Base-by-base conservation (phyloP, 1,284 basidiomycete genomes). In the Albatrellus sp. region DNA sequence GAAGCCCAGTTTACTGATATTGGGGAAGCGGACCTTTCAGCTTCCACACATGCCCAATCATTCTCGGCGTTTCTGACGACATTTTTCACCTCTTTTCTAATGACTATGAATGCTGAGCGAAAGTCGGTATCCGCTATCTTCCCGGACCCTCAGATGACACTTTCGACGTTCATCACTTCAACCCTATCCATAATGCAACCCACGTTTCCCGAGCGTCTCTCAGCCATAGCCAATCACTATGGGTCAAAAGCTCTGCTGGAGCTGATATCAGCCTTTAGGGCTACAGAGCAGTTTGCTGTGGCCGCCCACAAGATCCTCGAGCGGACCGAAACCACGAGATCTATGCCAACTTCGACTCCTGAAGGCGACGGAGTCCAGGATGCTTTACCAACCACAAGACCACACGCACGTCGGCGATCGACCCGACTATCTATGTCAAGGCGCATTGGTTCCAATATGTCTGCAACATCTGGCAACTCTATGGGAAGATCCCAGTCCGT, bases 131-230 rank as follows among this genome's bases (percentile, higher is more conserved):
- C 85, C 1, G 70, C 77, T 36, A 89, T 96, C 53, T 91, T 91
- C 60, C 85, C 79, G 0, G 77, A 91, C 55, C 81, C 88, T 12
- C 68, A 75, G 44, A 60, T 66, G 14, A 85, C 87, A 0, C 69
- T 96, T 5, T 81, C 86, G 1, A 69, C 77, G 14, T 82, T 96
- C 56, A 79, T 94, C 49, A 80, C 82, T 20, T 82, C 85, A 12
- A 84, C 81, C 2, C 66, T 94, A 38, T 80, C 83, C 28, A 69
- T 73, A 19, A 73, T 96, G 6, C 75, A 82, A 40, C 93, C 92
- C 0, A 81, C 86, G 1, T 75, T 90, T 46, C 69, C 81, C 3
- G 79, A 90, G 49, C 76, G 89, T 5, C 70, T 97, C 30, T 71
- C 79, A 6, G 67, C 75, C 1, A 65, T 90, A 28, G 69, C 75